Percentiles rank a stretch among this genome's conserved stretches.
phyloP scores from a whole-genome alignment of 805 yeast genomes.

The Wickerhamomyces kurtzmanii region DNA sequence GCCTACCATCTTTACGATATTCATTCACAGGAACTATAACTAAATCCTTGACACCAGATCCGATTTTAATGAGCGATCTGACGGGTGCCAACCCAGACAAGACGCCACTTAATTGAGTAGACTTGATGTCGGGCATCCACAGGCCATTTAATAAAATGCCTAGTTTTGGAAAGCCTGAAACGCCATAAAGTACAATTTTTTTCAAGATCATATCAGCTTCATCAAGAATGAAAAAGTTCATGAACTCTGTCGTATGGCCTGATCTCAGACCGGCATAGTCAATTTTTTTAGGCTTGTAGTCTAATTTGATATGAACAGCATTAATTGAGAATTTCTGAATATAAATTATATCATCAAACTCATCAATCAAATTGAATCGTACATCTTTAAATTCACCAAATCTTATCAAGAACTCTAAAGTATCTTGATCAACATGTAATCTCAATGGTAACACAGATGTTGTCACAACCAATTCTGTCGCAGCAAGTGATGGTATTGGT shows the following conservation, averaged over 20 bases:
- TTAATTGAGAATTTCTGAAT: conserved; percentile 60
- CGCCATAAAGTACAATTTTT: conserved; percentile 59
- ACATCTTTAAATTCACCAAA: conserved; percentile 74
- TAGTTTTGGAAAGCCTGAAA: conserved; percentile 62
- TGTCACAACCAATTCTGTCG: conserved; percentile 52
- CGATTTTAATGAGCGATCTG: conserved; percentile 64
- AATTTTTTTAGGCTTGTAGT: conserved; percentile 85
- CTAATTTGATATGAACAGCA: conserved; percentile 55
- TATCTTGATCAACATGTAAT: conserved; percentile 87
- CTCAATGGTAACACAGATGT: conserved; percentile 63
- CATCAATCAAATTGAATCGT: conserved; percentile 51
- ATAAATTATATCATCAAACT: conserved; percentile 53
- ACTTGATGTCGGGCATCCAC: conserved; percentile 84
- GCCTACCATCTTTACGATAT: conserved; percentile 61
- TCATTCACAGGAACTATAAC: conserved; percentile 68
- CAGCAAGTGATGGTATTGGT: conserved; percentile 55
- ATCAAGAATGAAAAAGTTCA: conserved; percentile 83
- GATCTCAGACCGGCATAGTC: conserved; percentile 80
- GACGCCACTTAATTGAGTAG: conserved; percentile 74
- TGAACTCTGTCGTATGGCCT: conserved; percentile 78
- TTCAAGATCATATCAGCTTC: conserved; percentile 68
- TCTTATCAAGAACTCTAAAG: conserved; percentile 72
- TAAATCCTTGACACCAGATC: conserved; percentile 68
- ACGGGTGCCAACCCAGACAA: conserved; percentile 81
- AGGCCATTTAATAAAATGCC: conserved; percentile 45